These are phyloP conservation scores for Bocquillonia castaneifolia DNA, from an alignment of 441 rosid species.

Conservation along the genomic window DNA sequence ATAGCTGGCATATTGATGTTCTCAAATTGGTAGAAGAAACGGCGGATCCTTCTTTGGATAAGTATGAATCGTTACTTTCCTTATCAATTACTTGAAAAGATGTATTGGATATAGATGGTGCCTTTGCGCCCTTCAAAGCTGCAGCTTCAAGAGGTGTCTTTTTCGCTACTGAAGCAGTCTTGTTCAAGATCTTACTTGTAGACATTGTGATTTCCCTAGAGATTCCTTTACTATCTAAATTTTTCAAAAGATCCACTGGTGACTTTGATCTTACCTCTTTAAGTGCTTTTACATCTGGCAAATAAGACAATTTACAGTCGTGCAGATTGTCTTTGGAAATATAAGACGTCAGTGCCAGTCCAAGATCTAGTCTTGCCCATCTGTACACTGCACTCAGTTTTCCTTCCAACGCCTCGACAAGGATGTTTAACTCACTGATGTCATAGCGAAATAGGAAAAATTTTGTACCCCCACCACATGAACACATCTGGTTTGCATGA, in stretches of 20 bases:
- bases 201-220: slow-evolving; percentile 32
- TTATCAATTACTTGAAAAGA: slow-evolving; percentile 23
- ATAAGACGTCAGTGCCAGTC: slow-evolving; percentile 68
- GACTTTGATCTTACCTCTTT: slow-evolving; percentile 39
- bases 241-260: slow-evolving; percentile 30
- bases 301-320: slow-evolving; percentile 36
- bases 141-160: slow-evolving; percentile 32
- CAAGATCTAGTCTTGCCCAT: slow-evolving; percentile 97
- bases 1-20: slow-evolving; percentile 31
- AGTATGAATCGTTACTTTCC: slow-evolving; percentile 21
- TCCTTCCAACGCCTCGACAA: slow-evolving; percentile 96
- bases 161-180: slow-evolving; percentile 26
- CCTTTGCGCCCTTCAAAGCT: slow-evolving; percentile 30
- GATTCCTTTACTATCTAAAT: slow-evolving; percentile 9
- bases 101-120: slow-evolving; percentile 31
- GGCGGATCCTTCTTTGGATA: slow-evolving; percentile 27
- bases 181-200: slow-evolving; percentile 25
- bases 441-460: slow-evolving; percentile 85
- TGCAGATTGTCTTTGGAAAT: slow-evolving; percentile 40
- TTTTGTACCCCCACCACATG: slow-evolving; percentile 65
- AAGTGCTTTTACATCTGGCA: slow-evolving; percentile 31
- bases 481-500: slow-evolving; percentile 85
- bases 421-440: slow-evolving; percentile 71
- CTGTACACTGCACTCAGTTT: slow-evolving; percentile 88
- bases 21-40: slow-evolving; percentile 30